Percentiles rank a stretch among this genome's conserved stretches.
Evolutionary conservation across 2,329 filamentous ascomycete genomes (phyloP).

Genomic region (Tolypocladium cylindrosporum): DNA sequence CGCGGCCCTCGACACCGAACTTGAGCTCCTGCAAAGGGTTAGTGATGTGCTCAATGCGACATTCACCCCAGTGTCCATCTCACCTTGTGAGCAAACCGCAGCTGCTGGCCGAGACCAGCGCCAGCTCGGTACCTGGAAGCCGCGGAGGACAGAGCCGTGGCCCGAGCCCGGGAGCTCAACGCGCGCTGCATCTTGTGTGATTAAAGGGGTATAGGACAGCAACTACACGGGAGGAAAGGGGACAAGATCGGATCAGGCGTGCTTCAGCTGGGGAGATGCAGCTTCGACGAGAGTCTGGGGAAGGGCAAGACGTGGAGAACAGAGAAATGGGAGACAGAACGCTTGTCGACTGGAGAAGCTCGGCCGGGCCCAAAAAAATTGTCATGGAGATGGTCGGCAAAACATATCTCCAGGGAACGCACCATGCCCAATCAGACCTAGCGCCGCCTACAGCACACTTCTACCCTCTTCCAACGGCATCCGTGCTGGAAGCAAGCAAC

Average conservation of each 20-base stretch:
- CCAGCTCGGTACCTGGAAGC: slow-evolving; percentile 54
- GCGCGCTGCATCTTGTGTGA: slow-evolving; percentile 81
- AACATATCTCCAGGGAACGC: slow-evolving; percentile 20
- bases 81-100: slow-evolving; percentile 97
- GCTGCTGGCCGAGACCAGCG: slow-evolving; percentile 68
- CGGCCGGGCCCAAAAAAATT: slow-evolving; percentile 27
- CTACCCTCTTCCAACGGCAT: slow-evolving; percentile 27
- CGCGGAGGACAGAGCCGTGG: slow-evolving; percentile 67
- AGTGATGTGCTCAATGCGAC: not conserved
- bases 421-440: slow-evolving; percentile 21
- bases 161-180: slow-evolving; percentile 70
- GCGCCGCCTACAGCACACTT: slow-evolving; percentile 17
- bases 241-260: not conserved
- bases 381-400: slow-evolving; percentile 28
- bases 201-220: slow-evolving; percentile 10
- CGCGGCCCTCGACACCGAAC: slow-evolving; percentile 92
- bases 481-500: slow-evolving; percentile 3
- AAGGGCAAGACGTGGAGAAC: not conserved
- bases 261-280: slow-evolving; percentile 4
- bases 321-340: slow-evolving; percentile 6
- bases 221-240: slow-evolving; percentile 11
- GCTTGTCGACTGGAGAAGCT: slow-evolving; percentile 9
- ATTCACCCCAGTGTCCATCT: slow-evolving; percentile 3
- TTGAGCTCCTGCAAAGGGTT: slow-evolving; percentile 67
- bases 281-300: slow-evolving; percentile 4